Conservation (phyloP, 192 early-diverging fungal genomes). For the Rhizoclosmatium globosum region DNA sequence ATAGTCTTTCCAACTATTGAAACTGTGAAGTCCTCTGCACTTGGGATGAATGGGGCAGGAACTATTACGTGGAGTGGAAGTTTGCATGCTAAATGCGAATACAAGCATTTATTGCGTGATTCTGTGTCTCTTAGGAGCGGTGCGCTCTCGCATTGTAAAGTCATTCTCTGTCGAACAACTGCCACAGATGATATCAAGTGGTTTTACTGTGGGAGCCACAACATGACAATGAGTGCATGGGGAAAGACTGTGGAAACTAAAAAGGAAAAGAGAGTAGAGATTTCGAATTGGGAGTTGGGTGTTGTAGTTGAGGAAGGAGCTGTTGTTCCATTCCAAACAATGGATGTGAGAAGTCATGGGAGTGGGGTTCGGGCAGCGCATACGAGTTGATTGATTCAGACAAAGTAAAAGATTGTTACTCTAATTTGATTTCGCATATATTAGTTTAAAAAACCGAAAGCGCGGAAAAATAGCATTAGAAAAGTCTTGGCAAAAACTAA, state of each 20-base stretch:
- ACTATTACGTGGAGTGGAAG: slow-evolving; percentile 36
- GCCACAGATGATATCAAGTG: background rate
- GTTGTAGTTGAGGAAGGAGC: background rate
- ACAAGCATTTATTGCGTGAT: slow-evolving; percentile 28
- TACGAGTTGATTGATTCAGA: background rate
- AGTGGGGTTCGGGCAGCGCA: background rate
- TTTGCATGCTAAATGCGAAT: slow-evolving; percentile 7
- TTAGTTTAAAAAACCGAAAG: background rate
- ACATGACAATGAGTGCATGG: slow-evolving; percentile 38
- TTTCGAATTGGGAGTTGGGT: slow-evolving; percentile 36
- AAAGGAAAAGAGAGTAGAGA: background rate
- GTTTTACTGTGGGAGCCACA: slow-evolving; percentile 34
- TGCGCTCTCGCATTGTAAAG: slow-evolving; percentile 40
- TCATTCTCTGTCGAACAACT: slow-evolving; percentile 15
- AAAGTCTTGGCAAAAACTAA: too few species aligned
- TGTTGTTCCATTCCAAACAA: background rate
- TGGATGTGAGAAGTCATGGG: background rate
- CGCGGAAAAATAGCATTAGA: too few species aligned
- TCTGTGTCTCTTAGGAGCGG: slow-evolving; percentile 21
- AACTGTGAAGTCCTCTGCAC: slow-evolving; percentile 30
- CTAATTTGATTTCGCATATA: background rate
- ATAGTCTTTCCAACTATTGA: slow-evolving; percentile 39
- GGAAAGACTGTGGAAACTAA: slow-evolving; percentile 4
- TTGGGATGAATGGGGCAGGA: slow-evolving; percentile 39
- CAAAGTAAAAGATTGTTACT: background rate